phyloP scores from a whole-genome alignment of 352 stramenopile genomes.

The Globisporangium emineosum region DNA sequence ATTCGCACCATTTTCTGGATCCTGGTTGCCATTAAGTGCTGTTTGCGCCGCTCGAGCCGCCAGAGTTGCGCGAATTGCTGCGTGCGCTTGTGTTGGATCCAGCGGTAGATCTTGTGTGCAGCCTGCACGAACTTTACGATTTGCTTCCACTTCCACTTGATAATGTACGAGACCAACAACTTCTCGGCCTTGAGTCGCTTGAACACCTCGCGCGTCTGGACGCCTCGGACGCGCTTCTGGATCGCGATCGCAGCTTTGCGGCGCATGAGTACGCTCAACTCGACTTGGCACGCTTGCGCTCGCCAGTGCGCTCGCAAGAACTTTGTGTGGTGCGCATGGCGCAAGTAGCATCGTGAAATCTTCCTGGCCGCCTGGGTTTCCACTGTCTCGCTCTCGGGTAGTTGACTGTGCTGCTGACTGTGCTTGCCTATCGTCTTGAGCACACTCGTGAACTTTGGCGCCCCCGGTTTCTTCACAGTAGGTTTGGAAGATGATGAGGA shows the following conservation, averaged over 20 bases:
- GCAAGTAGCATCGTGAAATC: slow-evolving; percentile 34
- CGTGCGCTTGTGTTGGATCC: slow-evolving; percentile 35
- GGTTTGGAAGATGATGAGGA: neutral
- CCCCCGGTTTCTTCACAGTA: neutral
- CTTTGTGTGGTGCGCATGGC: slow-evolving; percentile 17
- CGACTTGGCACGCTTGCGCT: slow-evolving; percentile 26
- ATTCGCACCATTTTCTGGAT: slow-evolving; percentile 31
- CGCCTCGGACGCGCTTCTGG: slow-evolving; percentile 32
- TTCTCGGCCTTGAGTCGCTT: slow-evolving; percentile 25
- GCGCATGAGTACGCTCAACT: slow-evolving; percentile 24
- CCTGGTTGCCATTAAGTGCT: slow-evolving; percentile 18
- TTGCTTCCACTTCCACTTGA: slow-evolving; percentile 36
- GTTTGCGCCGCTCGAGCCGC: slow-evolving; percentile 27
- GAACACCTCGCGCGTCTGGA: slow-evolving; percentile 20
- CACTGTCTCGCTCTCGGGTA: neutral
- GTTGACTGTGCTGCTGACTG: neutral
- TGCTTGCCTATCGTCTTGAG: slow-evolving; percentile 8
- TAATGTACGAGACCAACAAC: slow-evolving; percentile 26
- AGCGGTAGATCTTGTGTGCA: slow-evolving; percentile 29
- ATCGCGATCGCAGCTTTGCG: slow-evolving; percentile 33
- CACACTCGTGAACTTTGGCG: slow-evolving; percentile 6
- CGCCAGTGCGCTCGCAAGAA: slow-evolving; percentile 22
- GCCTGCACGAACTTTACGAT: slow-evolving; percentile 20
- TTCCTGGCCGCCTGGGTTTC: slow-evolving; percentile 4
- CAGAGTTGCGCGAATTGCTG: slow-evolving; percentile 34